A percentile compares a stretch with the other conserved stretches of the same genome.
Conservation (phyloP, 495 filamentous ascomycete species). For the Annulohypoxylon stygium region DNA sequence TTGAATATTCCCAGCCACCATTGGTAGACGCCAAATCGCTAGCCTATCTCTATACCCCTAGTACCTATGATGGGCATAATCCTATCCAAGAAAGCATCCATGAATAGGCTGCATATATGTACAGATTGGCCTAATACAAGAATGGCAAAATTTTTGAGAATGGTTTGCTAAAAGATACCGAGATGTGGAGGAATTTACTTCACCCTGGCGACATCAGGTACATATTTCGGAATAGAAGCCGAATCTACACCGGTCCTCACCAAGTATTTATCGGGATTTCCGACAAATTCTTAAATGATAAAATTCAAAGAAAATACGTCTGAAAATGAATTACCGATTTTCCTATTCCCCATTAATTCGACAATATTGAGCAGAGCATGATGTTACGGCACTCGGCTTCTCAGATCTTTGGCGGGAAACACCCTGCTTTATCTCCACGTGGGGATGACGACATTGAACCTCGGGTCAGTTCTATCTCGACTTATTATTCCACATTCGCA, state of each 20-base stretch:
- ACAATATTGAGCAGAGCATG: slow-evolving; percentile 6
- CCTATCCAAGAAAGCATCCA: neutral
- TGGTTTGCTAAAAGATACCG: slow-evolving; percentile 5
- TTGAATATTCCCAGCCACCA: slow-evolving; percentile 9
- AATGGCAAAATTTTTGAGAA: slow-evolving; percentile 6
- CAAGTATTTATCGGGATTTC: neutral
- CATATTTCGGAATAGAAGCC: neutral
- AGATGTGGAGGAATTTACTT: slow-evolving; percentile 15
- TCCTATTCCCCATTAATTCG: neutral
- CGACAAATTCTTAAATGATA: neutral
- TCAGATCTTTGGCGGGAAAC: slow-evolving; percentile 27
- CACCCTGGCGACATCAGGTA: neutral
- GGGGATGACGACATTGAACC: slow-evolving; percentile 40
- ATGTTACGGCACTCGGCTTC: slow-evolving; percentile 36
- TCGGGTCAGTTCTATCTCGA: slow-evolving; percentile 28
- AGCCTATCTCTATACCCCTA: neutral
- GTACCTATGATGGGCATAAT: neutral
- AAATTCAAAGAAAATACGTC: neutral
- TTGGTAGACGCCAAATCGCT: slow-evolving; percentile 1
- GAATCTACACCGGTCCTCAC: neutral
- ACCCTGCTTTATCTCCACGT: slow-evolving; percentile 37
- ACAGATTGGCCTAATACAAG: neutral
- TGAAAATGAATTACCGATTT: neutral
- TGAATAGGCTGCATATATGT: neutral
- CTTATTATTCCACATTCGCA: no score